Evolutionary conservation across 345 rosid genomes (phyloP).

Genomic region (Eucalyptus polyanthemos): DNA sequence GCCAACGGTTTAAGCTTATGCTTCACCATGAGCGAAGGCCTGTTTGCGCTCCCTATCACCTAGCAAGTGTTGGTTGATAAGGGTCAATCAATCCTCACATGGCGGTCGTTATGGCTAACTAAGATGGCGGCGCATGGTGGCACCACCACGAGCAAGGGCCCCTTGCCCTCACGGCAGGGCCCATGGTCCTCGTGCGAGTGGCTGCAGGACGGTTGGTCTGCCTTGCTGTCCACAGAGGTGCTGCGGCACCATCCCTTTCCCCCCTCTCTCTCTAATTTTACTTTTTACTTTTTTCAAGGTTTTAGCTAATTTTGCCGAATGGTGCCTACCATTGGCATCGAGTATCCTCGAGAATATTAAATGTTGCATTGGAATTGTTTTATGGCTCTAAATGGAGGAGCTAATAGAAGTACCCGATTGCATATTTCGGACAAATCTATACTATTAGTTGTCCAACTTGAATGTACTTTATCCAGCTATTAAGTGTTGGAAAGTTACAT

Average conservation of each 20-base stretch:
- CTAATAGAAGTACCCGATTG: not conserved
- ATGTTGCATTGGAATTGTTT: not conserved
- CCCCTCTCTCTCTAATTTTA: not conserved
- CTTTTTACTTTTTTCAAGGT: accelerated
- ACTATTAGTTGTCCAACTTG: not conserved
- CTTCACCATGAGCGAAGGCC: not conserved
- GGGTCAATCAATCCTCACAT: not conserved
- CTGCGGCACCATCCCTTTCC: not conserved
- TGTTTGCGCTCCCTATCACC: not conserved
- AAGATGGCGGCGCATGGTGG: not conserved
- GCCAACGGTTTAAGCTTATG: not conserved
- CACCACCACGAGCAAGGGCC: not conserved
- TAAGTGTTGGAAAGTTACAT: not conserved
- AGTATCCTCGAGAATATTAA: not conserved
- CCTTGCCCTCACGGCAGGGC: not conserved
- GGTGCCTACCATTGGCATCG: not conserved
- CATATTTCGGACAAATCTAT: not conserved
- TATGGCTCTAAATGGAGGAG: not conserved
- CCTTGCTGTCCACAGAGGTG: not conserved
- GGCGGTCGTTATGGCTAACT: not conserved
- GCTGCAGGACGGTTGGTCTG: not conserved
- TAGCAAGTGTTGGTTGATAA: not conserved
- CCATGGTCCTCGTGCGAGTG: not conserved
- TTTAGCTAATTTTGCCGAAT: not conserved
- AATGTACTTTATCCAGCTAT: not conserved